Percentiles rank a stretch among this genome's conserved stretches.
phyloP scores from a whole-genome alignment of 768 basidiomycete species.

The Termitomyces sp. region DNA sequence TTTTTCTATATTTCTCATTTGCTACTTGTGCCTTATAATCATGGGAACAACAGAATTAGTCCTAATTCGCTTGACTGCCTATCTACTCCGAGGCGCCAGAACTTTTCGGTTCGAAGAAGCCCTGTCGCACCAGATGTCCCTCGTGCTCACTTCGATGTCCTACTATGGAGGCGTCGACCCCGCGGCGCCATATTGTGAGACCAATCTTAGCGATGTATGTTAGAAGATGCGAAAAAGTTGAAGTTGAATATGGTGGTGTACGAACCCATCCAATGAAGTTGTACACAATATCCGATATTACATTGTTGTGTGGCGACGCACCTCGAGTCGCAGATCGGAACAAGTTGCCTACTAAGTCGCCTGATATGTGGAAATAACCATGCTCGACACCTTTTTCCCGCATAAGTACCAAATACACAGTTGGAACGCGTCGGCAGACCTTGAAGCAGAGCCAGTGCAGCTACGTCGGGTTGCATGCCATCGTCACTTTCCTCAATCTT shows the following conservation, averaged over 20 bases:
- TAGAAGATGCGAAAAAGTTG: not conserved
- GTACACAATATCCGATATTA: constrained; percentile 46
- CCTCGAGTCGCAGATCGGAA: constrained; percentile 70
- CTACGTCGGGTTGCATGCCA: constrained; percentile 56
- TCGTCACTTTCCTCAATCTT: constrained; percentile 76
- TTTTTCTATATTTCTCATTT: constrained; percentile 12
- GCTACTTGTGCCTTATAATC: constrained; percentile 6
- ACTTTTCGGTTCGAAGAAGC: constrained; percentile 31
- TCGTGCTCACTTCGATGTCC: constrained; percentile 42
- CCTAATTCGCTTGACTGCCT: constrained; percentile 1
- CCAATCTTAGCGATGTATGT: constrained; percentile 32
- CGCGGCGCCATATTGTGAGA: constrained; percentile 45
- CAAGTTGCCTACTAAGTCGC: constrained; percentile 61
- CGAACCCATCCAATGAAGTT: constrained; percentile 43
- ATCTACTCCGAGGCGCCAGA: not conserved
- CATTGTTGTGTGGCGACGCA: constrained; percentile 53
- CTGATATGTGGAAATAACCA: constrained; percentile 74
- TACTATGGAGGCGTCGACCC: constrained; percentile 42
- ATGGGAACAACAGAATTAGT: constrained; percentile 4
- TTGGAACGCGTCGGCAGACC: constrained; percentile 31
- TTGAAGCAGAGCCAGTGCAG: constrained; percentile 51
- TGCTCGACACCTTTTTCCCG: constrained; percentile 53
- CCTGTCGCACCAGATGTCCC: constrained; percentile 34
- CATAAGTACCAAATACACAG: not conserved
- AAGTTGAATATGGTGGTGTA: constrained; percentile 2